Percentiles rank a stretch among this genome's conserved stretches.
Conservation (phyloP, 805 yeast genomes). For the Phaffomyces antillensis region DNA sequence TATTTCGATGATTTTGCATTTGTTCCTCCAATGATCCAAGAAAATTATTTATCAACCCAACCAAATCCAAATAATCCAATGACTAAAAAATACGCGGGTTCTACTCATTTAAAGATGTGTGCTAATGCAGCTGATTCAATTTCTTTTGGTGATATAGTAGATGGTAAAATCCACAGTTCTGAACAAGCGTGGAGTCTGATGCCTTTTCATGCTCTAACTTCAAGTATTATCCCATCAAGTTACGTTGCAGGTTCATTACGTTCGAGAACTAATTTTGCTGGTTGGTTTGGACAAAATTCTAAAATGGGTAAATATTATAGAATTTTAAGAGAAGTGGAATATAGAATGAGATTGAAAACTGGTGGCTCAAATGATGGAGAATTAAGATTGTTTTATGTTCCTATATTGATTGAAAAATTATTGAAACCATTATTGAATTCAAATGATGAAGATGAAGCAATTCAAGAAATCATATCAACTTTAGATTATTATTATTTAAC, state of each 20-base stretch:
- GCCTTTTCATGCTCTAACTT: constrained; percentile 85
- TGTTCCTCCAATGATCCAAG: constrained; percentile 94
- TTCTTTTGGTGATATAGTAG: constrained; percentile 78
- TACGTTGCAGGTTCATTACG: constrained; percentile 64
- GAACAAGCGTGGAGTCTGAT: constrained; percentile 93
- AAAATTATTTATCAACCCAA: constrained; percentile 68
- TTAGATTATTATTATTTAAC: constrained; percentile 85
- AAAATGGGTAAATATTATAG: constrained; percentile 73
- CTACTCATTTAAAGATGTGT: constrained; percentile 50
- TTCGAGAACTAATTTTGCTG: constrained; percentile 70
- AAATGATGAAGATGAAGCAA: constrained; percentile 50
- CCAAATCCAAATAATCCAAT: constrained; percentile 41
- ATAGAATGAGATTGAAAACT: constrained; percentile 76
- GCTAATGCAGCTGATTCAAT: constrained; percentile 82
- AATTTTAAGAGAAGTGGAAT: constrained; percentile 77
- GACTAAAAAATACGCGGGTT: not conserved
- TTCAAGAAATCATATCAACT: constrained; percentile 53
- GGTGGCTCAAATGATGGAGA: constrained; percentile 72
- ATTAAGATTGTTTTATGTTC: constrained; percentile 69
- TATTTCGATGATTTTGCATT: constrained; percentile 94
- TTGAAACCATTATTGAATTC: constrained; percentile 45
- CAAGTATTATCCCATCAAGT: constrained; percentile 75
- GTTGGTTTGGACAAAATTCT: constrained; percentile 88
- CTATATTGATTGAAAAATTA: constrained; percentile 51
- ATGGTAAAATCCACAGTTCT: constrained; percentile 73